These are phyloP conservation scores for Alternaria ventricosa DNA, from an alignment of 2,329 filamentous ascomycete species.

Conservation along the genomic window DNA sequence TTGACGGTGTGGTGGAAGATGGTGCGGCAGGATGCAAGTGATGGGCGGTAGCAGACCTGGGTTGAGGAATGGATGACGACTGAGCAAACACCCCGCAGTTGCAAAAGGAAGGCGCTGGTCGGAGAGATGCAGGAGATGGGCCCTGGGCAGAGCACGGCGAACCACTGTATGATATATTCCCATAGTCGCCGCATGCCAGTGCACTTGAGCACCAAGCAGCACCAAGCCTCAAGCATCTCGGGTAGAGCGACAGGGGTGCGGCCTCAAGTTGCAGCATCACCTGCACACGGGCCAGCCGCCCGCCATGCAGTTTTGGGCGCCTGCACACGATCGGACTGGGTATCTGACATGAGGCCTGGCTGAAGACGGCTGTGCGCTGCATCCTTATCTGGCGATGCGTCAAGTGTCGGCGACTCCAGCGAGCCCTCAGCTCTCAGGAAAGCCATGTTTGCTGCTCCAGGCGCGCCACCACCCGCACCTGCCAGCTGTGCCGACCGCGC, in stretches of 20 bases:
- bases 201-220: background rate
- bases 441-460: slow-evolving; percentile 3
- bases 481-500: slow-evolving; percentile 5
- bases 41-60: background rate
- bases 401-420: slow-evolving; percentile 9
- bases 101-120: background rate
- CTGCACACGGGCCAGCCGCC: slow-evolving; percentile 16
- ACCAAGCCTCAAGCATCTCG: slow-evolving; percentile 10
- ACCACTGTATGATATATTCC: slow-evolving; percentile 15
- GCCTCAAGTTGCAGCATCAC: background rate
- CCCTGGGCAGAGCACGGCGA: slow-evolving; percentile 1
- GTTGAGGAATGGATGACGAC: background rate
- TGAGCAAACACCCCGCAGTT: slow-evolving; percentile 2
- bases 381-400: slow-evolving; percentile 11
- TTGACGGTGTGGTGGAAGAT: slow-evolving; percentile 1
- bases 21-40: slow-evolving; percentile 1
- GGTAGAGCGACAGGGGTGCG: slow-evolving; percentile 19
- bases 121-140: slow-evolving; percentile 1
- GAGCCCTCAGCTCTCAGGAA: background rate
- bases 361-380: slow-evolving; percentile 14
- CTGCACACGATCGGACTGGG: slow-evolving; percentile 8
- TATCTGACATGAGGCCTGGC: slow-evolving; percentile 9
- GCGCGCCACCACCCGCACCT: slow-evolving; percentile 9
- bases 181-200: slow-evolving; percentile 5
- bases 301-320: slow-evolving; percentile 5